Percentiles rank a stretch among this genome's conserved stretches.
Evolutionary conservation across 2,329 filamentous ascomycete species (phyloP).

Genomic region (Pyricularia grisea): DNA sequence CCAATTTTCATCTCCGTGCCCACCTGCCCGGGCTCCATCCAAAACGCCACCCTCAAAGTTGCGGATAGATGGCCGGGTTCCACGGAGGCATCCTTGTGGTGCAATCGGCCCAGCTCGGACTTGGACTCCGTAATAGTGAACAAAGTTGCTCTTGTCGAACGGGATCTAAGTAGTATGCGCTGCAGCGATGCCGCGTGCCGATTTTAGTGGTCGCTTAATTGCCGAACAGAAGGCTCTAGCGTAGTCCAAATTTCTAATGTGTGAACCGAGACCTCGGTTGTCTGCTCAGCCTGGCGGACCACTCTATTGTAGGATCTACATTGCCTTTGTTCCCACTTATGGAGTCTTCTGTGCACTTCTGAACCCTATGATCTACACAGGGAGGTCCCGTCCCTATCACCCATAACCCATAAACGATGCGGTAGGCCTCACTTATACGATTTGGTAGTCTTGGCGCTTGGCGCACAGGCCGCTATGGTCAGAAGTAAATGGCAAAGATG

Average conservation of each 20-base stretch:
- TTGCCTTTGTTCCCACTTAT: background rate
- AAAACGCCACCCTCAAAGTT: background rate
- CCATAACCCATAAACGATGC: too few species aligned
- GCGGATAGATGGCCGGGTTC: background rate
- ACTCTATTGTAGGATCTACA: background rate
- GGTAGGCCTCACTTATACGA: background rate
- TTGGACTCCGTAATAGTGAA: background rate
- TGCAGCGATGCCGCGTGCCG: background rate
- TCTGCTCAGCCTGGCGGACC: background rate
- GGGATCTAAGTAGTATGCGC: too few species aligned
- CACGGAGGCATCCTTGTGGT: background rate
- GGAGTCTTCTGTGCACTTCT: background rate
- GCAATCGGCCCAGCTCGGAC: background rate
- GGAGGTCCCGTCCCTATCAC: background rate
- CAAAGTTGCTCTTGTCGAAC: too few species aligned
- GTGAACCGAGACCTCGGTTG: background rate
- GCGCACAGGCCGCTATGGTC: background rate
- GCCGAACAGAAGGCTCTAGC: background rate
- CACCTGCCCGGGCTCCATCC: background rate
- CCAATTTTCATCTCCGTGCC: background rate
- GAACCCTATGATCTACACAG: background rate
- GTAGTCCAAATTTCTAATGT: background rate
- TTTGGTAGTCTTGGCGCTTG: background rate
- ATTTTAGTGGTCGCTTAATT: background rate
- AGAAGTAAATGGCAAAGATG: too few species aligned